Percentiles rank a stretch among this genome's conserved stretches.
Evolutionary conservation across 1,139 yeast species (phyloP).

Genomic region (Geotrichum macrosporum): DNA sequence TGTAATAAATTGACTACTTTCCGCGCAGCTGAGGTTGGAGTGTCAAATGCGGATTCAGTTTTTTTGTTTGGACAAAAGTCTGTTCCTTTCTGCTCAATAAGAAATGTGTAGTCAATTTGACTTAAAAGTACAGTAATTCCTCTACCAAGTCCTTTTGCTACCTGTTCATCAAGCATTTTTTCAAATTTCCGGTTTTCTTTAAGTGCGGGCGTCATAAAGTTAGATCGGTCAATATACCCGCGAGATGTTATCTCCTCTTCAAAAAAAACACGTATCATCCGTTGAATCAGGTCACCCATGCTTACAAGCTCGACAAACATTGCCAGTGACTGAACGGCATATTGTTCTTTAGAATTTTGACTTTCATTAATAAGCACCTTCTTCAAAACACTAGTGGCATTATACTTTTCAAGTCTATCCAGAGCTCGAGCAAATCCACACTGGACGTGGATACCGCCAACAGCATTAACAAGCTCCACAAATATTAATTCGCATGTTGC

Average conservation of each 20-base stretch:
- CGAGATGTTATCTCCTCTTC: constrained; percentile 70
- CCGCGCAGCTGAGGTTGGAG: constrained; percentile 65
- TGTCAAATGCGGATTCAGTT: neutral
- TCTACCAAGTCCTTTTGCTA: constrained; percentile 84
- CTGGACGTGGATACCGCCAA: constrained; percentile 66
- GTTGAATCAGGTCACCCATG: constrained; percentile 86
- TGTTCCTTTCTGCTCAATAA: constrained; percentile 50
- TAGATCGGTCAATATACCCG: constrained; percentile 62
- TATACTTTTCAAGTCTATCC: constrained; percentile 60
- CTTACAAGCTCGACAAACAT: constrained; percentile 86
- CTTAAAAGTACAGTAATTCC: constrained; percentile 84
- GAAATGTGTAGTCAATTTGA: constrained; percentile 58
- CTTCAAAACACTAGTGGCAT: constrained; percentile 49
- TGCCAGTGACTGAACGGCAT: constrained; percentile 71
- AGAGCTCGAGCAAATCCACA: constrained; percentile 83
- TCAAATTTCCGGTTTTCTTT: constrained; percentile 80
- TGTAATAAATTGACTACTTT: constrained; percentile 59
- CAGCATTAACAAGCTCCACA: constrained; percentile 55
- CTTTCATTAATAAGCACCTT: constrained; percentile 26
- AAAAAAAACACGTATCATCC: constrained; percentile 86
- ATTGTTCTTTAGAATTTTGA: constrained; percentile 22
- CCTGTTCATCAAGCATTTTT: constrained; percentile 73
- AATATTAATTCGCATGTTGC: constrained; percentile 54
- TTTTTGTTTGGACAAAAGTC: constrained; percentile 38
- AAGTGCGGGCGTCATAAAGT: constrained; percentile 72